phyloP scores from a whole-genome alignment of 495 filamentous ascomycete species.

The Aspergillus affinis region DNA sequence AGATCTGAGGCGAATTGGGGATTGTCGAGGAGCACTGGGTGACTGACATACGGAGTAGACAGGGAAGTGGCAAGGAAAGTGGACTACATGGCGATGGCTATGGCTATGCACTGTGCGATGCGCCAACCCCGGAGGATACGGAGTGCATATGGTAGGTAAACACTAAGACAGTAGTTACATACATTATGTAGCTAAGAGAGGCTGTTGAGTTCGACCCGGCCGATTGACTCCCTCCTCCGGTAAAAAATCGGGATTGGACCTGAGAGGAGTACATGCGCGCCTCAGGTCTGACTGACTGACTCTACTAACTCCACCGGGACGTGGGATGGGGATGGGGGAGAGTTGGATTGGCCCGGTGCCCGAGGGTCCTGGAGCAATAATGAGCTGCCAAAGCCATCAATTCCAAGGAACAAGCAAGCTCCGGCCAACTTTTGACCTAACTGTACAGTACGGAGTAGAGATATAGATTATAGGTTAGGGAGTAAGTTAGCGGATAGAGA shows the following conservation, averaged over 20 bases:
- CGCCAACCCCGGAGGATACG: background rate
- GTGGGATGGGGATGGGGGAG: background rate
- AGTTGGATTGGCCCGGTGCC: background rate
- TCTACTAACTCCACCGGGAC: background rate
- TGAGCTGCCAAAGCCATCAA: background rate
- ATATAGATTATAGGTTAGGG: background rate
- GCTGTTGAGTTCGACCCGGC: background rate
- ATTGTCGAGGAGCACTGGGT: too few species aligned
- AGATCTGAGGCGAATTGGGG: background rate
- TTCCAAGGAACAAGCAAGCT: background rate
- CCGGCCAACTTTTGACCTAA: background rate
- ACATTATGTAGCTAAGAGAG: background rate
- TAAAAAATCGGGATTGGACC: background rate
- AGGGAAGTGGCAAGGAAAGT: background rate
- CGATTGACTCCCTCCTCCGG: background rate
- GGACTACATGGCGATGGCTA: too few species aligned
- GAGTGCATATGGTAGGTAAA: background rate
- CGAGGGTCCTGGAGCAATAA: background rate
- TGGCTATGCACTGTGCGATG: too few species aligned
- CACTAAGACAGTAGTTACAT: background rate
- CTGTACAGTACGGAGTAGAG: background rate
- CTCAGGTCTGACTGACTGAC: background rate
- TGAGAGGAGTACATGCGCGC: too few species aligned
- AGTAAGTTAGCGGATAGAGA: background rate
- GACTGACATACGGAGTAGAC: background rate